A percentile compares a stretch with the other conserved stretches of the same genome.
Evolutionary conservation across 352 stramenopile genomes (phyloP).

Genomic region (Saprolegnia diclina): DNA sequence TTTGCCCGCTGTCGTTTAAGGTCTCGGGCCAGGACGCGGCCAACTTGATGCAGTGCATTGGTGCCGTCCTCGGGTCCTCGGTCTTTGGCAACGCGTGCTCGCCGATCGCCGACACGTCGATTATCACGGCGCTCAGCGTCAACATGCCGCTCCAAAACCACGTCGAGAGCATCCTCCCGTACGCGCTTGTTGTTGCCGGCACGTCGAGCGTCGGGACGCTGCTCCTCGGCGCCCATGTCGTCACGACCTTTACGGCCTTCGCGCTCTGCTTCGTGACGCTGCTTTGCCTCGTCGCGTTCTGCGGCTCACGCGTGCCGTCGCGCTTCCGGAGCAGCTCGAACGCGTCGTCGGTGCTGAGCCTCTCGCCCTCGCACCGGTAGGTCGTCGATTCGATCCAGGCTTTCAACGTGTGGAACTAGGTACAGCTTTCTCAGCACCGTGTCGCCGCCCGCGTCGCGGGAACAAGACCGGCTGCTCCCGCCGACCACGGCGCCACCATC

Average conservation of each 20-base stretch:
- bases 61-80: constrained; percentile 78
- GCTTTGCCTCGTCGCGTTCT: constrained; percentile 75
- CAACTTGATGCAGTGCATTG: constrained; percentile 85
- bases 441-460: not conserved
- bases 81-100: constrained; percentile 87
- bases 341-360: not conserved
- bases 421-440: not conserved
- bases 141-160: constrained; percentile 77
- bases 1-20: constrained; percentile 75
- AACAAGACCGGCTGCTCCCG: not conserved
- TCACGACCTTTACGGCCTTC: constrained; percentile 73
- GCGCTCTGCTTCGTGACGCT: constrained; percentile 65
- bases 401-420: not conserved
- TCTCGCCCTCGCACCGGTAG: not conserved
- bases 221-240: constrained; percentile 64
- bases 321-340: constrained; percentile 40
- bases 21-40: constrained; percentile 70
- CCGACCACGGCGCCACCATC: not conserved
- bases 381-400: not conserved
- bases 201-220: constrained; percentile 67
- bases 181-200: constrained; percentile 62
- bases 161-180: constrained; percentile 78
- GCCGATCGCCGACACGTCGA: constrained; percentile 91
- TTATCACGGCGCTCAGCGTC: constrained; percentile 76
- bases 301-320: constrained; percentile 67